These are phyloP conservation scores for Takashimella tepidaria DNA, from an alignment of 1,284 basidiomycete genomes.

Conservation along the genomic window DNA sequence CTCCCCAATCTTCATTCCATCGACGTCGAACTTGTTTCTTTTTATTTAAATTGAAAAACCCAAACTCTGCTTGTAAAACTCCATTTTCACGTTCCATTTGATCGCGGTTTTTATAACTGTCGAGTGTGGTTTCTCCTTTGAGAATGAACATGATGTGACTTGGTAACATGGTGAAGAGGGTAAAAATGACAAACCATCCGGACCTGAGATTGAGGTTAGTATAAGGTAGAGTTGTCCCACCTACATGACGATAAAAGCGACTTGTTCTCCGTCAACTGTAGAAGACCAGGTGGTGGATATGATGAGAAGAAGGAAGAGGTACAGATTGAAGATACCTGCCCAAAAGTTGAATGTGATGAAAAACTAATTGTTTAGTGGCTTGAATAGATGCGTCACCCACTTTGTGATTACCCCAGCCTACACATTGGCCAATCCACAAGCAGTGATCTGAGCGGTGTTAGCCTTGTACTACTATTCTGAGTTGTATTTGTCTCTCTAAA, in stretches of 20 bases:
- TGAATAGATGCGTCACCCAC: slow-evolving; percentile 11
- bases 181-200: slow-evolving; percentile 41
- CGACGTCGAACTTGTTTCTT: slow-evolving; percentile 21
- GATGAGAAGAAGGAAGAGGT: slow-evolving; percentile 30
- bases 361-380: slow-evolving; percentile 23
- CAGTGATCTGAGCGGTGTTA: slow-evolving; percentile 40
- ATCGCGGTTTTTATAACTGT: slow-evolving; percentile 26
- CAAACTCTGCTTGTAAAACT: neutral
- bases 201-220: slow-evolving; percentile 20
- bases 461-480: too few relatives aligned
- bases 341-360: slow-evolving; percentile 45
- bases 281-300: slow-evolving; percentile 17
- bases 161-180: slow-evolving; percentile 27
- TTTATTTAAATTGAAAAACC: slow-evolving; percentile 6
- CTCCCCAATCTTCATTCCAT: slow-evolving; percentile 45
- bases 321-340: slow-evolving; percentile 37
- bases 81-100: neutral
- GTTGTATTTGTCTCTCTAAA: neutral
- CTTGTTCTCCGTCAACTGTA: slow-evolving; percentile 36
- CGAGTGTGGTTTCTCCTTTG: slow-evolving; percentile 37
- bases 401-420: slow-evolving; percentile 47
- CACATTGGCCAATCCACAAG: slow-evolving; percentile 46
- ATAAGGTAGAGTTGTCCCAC: slow-evolving; percentile 7
- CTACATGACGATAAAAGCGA: slow-evolving; percentile 38
- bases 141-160: slow-evolving; percentile 39